Conservation (phyloP, 768 basidiomycete species). For the Russula dissimulans region DNA sequence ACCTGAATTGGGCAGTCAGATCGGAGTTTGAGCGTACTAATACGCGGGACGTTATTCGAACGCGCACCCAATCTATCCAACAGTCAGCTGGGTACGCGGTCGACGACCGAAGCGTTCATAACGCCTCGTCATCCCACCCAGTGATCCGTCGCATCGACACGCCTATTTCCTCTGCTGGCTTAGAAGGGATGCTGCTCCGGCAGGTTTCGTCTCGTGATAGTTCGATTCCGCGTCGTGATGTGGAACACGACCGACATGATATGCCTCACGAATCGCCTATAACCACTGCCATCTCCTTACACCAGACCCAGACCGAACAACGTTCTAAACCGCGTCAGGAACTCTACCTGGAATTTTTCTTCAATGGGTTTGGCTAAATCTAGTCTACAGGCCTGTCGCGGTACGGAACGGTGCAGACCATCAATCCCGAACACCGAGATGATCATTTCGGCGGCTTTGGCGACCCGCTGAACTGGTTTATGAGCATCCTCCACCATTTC, state of each 20-base stretch:
- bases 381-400: no score
- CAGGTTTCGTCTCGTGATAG: not conserved
- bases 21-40: slow-evolving; percentile 19
- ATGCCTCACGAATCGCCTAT: not conserved
- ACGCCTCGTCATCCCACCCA: not conserved
- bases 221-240: not conserved
- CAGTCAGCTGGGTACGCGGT: not conserved
- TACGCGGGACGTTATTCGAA: not conserved
- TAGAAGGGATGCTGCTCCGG: not conserved
- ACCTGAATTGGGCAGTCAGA: slow-evolving; percentile 6
- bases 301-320: not conserved
- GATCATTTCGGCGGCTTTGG: slow-evolving; percentile 9
- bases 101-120: not conserved
- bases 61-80: not conserved
- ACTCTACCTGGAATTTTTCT: no score
- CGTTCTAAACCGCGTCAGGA: no score
- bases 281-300: not conserved
- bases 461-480: slow-evolving; percentile 21
- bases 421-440: slow-evolving; percentile 7
- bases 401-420: not conserved
- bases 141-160: not conserved
- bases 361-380: no score
- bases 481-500: no score
- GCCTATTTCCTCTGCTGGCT: not conserved
- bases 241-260: not conserved